Evolutionary conservation across 805 yeast species (phyloP).

Genomic region (Blastobotrys attinorum): DNA sequence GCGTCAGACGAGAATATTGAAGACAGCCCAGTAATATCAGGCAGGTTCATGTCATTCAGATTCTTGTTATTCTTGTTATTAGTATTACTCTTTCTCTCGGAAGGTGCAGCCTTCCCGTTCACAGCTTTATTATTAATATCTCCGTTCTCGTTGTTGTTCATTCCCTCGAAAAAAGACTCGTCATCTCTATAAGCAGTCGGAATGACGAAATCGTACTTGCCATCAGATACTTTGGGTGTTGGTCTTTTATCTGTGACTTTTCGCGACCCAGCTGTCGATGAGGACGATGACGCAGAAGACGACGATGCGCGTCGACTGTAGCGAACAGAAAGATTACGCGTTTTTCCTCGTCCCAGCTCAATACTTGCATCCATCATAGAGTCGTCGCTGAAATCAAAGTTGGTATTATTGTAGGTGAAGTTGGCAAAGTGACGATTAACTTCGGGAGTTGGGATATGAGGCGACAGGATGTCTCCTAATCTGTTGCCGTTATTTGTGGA

Average conservation of each 20-base stretch:
- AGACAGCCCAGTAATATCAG: constrained; percentile 16
- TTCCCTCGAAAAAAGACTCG: constrained; percentile 9
- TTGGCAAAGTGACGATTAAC: constrained; percentile 10
- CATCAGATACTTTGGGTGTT: not conserved
- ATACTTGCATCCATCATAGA: constrained; percentile 4
- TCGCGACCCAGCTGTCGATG: not conserved
- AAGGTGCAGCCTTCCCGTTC: not conserved
- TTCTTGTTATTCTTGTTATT: not conserved
- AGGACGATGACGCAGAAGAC: not conserved
- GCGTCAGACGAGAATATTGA: constrained; percentile 13
- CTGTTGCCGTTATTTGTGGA: too few relatives aligned
- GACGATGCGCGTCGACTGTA: constrained; percentile 1
- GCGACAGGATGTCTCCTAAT: constrained; percentile 9
- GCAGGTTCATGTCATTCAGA: constrained; percentile 2
- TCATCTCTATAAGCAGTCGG: constrained; percentile 16
- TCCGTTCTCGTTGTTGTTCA: not conserved
- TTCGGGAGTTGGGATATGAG: constrained; percentile 7
- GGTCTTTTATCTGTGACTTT: constrained; percentile 6
- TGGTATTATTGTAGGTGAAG: constrained; percentile 8
- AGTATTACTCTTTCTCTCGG: not conserved
- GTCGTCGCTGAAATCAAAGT: constrained; percentile 3
- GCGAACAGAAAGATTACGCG: not conserved
- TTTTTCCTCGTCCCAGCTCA: constrained; percentile 7
- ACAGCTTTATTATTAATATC: not conserved
- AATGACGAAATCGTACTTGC: constrained; percentile 9